A percentile compares a stretch with the other conserved stretches of the same genome.
These are phyloP conservation scores for Inga oerstediana DNA, from an alignment of 306 rosid genomes.

Conservation along the genomic window DNA sequence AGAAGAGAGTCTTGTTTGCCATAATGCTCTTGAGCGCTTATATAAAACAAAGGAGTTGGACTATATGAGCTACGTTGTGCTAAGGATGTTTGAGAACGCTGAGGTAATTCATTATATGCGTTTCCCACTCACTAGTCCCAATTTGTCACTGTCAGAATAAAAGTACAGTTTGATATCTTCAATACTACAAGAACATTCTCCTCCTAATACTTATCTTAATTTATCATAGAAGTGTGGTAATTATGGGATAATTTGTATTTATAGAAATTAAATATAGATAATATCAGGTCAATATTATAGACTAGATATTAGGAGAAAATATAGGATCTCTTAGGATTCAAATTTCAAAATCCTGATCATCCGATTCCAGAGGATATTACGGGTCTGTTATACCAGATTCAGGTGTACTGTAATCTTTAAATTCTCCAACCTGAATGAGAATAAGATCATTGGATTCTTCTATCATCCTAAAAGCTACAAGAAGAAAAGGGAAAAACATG, in stretches of 20 bases:
- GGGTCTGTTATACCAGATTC: too few relatives aligned
- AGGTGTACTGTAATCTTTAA: too few relatives aligned
- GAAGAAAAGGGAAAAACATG: neutral
- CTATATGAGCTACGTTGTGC: slow-evolving; percentile 94
- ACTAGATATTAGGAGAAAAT: too few relatives aligned
- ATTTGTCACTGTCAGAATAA: slow-evolving; percentile 15
- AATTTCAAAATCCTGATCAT: too few relatives aligned
- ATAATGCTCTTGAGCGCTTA: slow-evolving; percentile 76
- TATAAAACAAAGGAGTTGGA: slow-evolving; percentile 90
- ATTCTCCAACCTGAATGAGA: too few relatives aligned
- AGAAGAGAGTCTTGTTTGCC: slow-evolving; percentile 83
- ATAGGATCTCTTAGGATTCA: too few relatives aligned
- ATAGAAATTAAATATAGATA: too few relatives aligned
- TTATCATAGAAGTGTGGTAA: neutral
- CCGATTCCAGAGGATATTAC: too few relatives aligned
- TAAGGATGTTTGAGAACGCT: slow-evolving; percentile 91
- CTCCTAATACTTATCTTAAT: neutral
- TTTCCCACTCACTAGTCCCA: slow-evolving; percentile 5
- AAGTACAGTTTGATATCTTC: neutral
- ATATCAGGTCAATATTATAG: too few relatives aligned
- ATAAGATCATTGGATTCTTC: too few relatives aligned
- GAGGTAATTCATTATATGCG: slow-evolving; percentile 59
- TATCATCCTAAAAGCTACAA: too few relatives aligned
- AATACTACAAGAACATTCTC: neutral
- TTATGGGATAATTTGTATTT: too few relatives aligned